Percentiles rank a stretch among this genome's conserved stretches.
Evolutionary conservation across 768 basidiomycete species (phyloP).

Genomic region (Saitozyma podzolica): DNA sequence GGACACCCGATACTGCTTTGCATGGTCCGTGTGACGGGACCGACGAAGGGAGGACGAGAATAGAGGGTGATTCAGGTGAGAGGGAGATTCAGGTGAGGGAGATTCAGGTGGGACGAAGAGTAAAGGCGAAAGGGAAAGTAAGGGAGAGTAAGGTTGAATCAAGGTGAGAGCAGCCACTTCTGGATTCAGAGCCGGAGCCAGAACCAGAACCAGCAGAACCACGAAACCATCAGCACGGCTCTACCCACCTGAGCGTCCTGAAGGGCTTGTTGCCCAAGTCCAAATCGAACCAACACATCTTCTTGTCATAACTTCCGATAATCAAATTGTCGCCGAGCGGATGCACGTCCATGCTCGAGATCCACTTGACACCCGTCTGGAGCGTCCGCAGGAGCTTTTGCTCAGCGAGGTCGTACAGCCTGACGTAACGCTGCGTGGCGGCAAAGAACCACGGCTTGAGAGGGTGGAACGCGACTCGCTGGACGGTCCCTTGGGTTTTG

Average conservation of each 20-base stretch:
- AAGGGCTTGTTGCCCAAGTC: conserved; percentile 96
- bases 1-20: background rate
- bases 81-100: too few relatives aligned
- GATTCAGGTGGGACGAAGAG: too few relatives aligned
- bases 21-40: too few relatives aligned
- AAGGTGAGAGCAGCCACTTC: too few relatives aligned
- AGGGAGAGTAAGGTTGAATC: too few relatives aligned
- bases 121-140: too few relatives aligned
- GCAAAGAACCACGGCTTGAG: conserved; percentile 94
- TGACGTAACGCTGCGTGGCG: conserved; percentile 94
- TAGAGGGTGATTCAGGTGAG: too few relatives aligned
- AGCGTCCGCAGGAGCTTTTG: conserved; percentile 94
- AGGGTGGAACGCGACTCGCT: conserved; percentile 92
- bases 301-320: conserved; percentile 95
- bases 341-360: conserved; percentile 95
- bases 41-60: too few relatives aligned
- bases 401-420: conserved; percentile 89
- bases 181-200: background rate
- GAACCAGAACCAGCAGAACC: background rate
- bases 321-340: conserved; percentile 84
- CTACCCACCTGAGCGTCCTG: conserved; percentile 80
- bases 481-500: conserved; percentile 86
- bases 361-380: conserved; percentile 93
- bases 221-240: background rate
- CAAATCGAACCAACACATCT: conserved; percentile 98